phyloP scores from a whole-genome alignment of 176 grass and related monocot genomes.

The Urochloa ruziziensis region DNA sequence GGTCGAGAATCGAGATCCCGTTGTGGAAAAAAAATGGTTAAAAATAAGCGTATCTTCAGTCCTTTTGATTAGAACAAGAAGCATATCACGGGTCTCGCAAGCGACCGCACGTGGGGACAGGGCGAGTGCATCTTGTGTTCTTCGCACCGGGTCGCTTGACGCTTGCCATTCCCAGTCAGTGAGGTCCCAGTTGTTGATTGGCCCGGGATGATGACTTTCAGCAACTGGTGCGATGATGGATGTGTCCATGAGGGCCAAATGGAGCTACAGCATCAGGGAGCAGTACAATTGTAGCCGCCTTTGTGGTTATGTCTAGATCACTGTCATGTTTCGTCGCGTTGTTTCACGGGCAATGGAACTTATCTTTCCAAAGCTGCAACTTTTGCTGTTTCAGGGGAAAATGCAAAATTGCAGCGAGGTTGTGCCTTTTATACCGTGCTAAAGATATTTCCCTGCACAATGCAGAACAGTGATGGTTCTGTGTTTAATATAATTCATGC shows the following conservation, averaged over 20 bases:
- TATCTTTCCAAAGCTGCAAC: slow-evolving; percentile 20
- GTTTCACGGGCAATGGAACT: slow-evolving; percentile 25
- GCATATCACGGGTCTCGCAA: slow-evolving; percentile 11
- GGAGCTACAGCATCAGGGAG: neutral
- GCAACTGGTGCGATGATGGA: no score
- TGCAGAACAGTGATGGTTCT: no score
- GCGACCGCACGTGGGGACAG: neutral
- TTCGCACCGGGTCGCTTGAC: neutral
- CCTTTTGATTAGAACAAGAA: neutral
- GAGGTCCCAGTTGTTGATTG: slow-evolving; percentile 10
- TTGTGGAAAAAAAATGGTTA: neutral
- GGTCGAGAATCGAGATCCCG: neutral
- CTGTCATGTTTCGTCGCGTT: slow-evolving; percentile 11
- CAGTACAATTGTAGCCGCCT: neutral
- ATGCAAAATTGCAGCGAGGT: neutral
- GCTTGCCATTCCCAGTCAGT: neutral
- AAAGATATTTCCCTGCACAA: no score
- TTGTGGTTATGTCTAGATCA: neutral
- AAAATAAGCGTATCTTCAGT: neutral
- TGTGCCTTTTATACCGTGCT: neutral
- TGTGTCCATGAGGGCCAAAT: neutral
- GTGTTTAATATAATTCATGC: no score
- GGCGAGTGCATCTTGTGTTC: neutral
- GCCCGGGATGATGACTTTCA: neutral
- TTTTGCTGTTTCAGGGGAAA: neutral